Percentiles rank a stretch among this genome's conserved stretches.
These are phyloP conservation scores for Aspergillus pseudotamarii DNA, from an alignment of 2,329 filamentous ascomycete genomes.

Conservation along the genomic window DNA sequence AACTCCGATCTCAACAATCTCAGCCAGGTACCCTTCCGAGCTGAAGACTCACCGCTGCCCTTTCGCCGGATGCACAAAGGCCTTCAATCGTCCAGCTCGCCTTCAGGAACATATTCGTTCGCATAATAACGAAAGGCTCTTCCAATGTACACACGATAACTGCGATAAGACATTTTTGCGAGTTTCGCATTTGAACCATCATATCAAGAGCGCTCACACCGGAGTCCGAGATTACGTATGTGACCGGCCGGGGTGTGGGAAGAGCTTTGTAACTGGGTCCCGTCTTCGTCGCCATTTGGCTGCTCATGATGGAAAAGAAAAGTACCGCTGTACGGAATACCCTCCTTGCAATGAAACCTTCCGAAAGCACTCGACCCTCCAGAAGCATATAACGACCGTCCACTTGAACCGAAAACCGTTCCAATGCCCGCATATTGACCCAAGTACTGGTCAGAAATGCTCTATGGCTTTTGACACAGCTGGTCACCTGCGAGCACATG, in stretches of 20 bases:
- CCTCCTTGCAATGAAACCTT: constrained; percentile 75
- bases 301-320: constrained; percentile 76
- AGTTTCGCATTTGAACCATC: constrained; percentile 81
- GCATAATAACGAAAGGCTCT: constrained; percentile 83
- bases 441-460: constrained; percentile 60
- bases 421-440: constrained; percentile 65
- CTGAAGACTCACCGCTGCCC: constrained; percentile 78
- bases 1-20: constrained; percentile 55
- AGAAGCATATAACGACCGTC: constrained; percentile 76
- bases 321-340: constrained; percentile 72
- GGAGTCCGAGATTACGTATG: constrained; percentile 72
- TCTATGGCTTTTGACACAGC: constrained; percentile 72
- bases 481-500: constrained; percentile 71
- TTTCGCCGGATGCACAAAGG: constrained; percentile 73
- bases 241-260: constrained; percentile 71
- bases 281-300: constrained; percentile 74
- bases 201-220: constrained; percentile 80
- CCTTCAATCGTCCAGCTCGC: constrained; percentile 83
- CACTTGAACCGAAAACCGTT: constrained; percentile 75
- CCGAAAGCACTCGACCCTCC: constrained; percentile 82
- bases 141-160: constrained; percentile 67
- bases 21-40: constrained; percentile 61
- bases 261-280: constrained; percentile 79
- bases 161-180: constrained; percentile 87
- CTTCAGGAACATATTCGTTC: constrained; percentile 79